A percentile compares a stretch with the other conserved stretches of the same genome.
These are phyloP conservation scores for Seiridium cupressi DNA, from an alignment of 2,329 filamentous ascomycete species.

Conservation along the genomic window DNA sequence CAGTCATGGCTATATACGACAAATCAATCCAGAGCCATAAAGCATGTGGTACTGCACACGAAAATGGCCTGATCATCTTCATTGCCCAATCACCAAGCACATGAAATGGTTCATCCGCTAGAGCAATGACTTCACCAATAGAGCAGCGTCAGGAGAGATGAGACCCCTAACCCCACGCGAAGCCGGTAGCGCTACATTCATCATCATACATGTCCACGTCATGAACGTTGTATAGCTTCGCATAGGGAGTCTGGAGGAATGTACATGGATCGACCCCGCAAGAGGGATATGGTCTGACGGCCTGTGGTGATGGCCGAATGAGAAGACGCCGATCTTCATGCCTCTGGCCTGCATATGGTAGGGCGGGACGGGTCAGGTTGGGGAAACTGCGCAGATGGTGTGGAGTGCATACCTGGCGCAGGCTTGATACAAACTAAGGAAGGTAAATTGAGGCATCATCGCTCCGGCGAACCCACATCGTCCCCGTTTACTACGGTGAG, in stretches of 20 bases:
- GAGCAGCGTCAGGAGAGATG: not conserved
- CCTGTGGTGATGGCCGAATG: slow-evolving; percentile 14
- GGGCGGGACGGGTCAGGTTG: not conserved
- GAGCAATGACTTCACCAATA: slow-evolving; percentile 10
- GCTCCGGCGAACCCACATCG: not conserved
- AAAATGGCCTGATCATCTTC: not conserved
- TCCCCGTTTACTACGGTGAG: no score
- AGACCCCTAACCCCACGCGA: not conserved
- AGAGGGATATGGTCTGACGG: slow-evolving; percentile 13
- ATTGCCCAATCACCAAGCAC: not conserved
- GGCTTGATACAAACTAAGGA: slow-evolving; percentile 7
- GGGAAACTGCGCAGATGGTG: not conserved
- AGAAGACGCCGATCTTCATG: slow-evolving; percentile 17
- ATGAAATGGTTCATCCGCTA: not conserved
- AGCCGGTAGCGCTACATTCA: slow-evolving; percentile 11
- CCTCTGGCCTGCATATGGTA: slow-evolving; percentile 8
- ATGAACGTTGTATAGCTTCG: slow-evolving; percentile 14
- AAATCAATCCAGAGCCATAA: not conserved
- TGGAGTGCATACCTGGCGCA: not conserved
- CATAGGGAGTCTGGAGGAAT: slow-evolving; percentile 1
- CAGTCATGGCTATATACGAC: not conserved
- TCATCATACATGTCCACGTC: slow-evolving; percentile 14
- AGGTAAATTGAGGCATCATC: not conserved
- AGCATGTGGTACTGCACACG: not conserved
- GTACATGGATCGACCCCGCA: slow-evolving; percentile 24